Conservation (phyloP, 1,284 basidiomycete genomes). For the Pseudozyma hubeiensis region DNA sequence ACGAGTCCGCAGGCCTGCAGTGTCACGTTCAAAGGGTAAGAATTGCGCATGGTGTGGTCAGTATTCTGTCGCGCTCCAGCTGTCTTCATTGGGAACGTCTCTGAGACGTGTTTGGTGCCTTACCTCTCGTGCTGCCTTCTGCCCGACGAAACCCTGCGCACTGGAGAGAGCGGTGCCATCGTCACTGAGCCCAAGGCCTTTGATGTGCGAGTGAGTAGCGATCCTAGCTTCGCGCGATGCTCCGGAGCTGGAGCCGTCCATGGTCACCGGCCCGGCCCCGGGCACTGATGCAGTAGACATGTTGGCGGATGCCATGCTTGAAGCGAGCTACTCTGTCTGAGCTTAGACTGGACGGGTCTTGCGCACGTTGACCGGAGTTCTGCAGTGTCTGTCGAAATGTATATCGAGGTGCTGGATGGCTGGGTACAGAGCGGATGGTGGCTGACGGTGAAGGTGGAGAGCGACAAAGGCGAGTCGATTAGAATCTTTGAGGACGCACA, state of each 20-base stretch:
- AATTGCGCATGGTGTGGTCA: neutral
- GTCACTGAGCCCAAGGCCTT: constrained; percentile 88
- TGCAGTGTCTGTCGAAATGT: neutral
- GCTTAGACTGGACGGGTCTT: no score
- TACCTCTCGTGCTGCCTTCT: constrained; percentile 89
- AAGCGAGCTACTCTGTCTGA: neutral
- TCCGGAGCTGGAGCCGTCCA: constrained; percentile 31
- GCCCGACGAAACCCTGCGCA: constrained; percentile 89
- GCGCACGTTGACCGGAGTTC: no score
- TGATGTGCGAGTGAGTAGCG: constrained; percentile 92
- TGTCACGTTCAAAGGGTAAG: neutral
- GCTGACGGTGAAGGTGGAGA: neutral
- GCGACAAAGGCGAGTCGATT: constrained; percentile 1
- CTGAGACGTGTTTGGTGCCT: constrained; percentile 19
- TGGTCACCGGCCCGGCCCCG: constrained; percentile 35
- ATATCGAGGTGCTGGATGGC: neutral
- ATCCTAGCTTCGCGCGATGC: constrained; percentile 72
- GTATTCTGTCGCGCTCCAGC: neutral
- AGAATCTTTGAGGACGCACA: constrained; percentile 14
- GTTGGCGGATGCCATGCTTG: constrained; percentile 33
- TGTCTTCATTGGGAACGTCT: no score
- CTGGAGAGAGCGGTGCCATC: constrained; percentile 80
- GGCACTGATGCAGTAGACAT: constrained; percentile 26
- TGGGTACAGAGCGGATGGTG: neutral
- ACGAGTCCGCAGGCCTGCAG: constrained; percentile 86